Evolutionary conservation across 257 asterid genomes (phyloP).

Genomic region (Henckelia pumila): DNA sequence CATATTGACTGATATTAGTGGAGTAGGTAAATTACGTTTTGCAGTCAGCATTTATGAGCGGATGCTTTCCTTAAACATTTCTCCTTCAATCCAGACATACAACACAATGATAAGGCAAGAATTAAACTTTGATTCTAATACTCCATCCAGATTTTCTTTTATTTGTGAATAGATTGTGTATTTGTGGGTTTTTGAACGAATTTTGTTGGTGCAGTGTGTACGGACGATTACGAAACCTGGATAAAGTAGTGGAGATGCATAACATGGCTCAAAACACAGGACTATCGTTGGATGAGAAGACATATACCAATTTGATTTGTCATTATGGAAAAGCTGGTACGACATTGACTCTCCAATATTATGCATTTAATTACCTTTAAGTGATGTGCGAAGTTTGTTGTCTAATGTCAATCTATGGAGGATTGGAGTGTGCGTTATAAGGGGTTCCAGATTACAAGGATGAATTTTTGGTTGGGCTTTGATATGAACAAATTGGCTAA

Average conservation of each 20-base stretch:
- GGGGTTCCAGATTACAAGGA: too few species aligned
- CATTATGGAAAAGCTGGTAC: slow-evolving; percentile 90
- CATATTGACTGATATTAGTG: slow-evolving; percentile 26
- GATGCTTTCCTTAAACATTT: slow-evolving; percentile 56
- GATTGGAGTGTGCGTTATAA: background rate
- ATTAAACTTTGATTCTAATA: slow-evolving; percentile 9
- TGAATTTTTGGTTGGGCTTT: too few species aligned
- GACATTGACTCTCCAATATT: slow-evolving; percentile 17
- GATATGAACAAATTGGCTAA: too few species aligned
- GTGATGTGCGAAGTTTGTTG: slow-evolving; percentile 8
- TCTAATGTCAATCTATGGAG: background rate
- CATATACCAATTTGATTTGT: slow-evolving; percentile 76
- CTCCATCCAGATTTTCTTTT: slow-evolving; percentile 3
- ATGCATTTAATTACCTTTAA: slow-evolving; percentile 3
- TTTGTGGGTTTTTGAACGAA: slow-evolving; percentile 22
- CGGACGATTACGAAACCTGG: slow-evolving; percentile 75
- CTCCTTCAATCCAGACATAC: slow-evolving; percentile 81
- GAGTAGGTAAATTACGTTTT: slow-evolving; percentile 70
- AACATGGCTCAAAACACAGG: slow-evolving; percentile 58
- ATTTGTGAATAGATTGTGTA: slow-evolving; percentile 1
- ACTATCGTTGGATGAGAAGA: slow-evolving; percentile 76
- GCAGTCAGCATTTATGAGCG: slow-evolving; percentile 70
- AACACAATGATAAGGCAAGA: slow-evolving; percentile 90
- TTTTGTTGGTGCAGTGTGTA: slow-evolving; percentile 60
- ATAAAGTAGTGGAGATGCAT: slow-evolving; percentile 71